Evolutionary conservation across 352 stramenopile species (phyloP), one percentile per base, ranked within the genome.

Genomic region (Phytophthora sojae): DNA sequence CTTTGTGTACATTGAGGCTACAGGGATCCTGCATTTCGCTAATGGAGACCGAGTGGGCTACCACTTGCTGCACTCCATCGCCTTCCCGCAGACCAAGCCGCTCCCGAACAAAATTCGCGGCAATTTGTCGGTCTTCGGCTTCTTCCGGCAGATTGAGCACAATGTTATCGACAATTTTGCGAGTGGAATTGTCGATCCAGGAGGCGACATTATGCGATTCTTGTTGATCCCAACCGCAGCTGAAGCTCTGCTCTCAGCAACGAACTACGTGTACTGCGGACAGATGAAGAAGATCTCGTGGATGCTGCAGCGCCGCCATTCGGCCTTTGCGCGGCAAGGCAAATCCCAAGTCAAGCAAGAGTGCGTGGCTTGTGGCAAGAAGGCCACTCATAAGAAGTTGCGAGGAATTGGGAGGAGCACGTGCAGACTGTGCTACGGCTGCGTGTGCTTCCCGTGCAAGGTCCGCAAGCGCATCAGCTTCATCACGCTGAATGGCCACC

Each of bases 251-350:
- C 52, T 84, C 12, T 77, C 77, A 1, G 53, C 64, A 2, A 72
- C 59, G 4, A 60, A 73, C 3, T 76, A 78, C 67, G 73, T 83
- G 19, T 66, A 83, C 29, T 88, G 78, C 35, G 76, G 73, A 11
- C 71, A 84, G 14, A 83, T 83, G 78, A 83, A 82, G 78, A 83
- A 82, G 54, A 70, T 87, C 3, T 70, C 76, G 54, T 86, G 79
- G 80, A 69, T 72, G 57, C 25, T 76, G 17, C 52, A 78, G n/a
- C 56, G 35, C 23, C 64, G 37, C 32, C 64, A 62, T 19, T 67
- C 57, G 5, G 8, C 58, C 1, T 59, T 62, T 19, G 23, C 35
- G 21, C 47, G 52, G 37, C 45, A 68, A 29, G 57, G 49, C 15
- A 26, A 63, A 63, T n/a, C 23, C 9, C 14, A 45, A 52, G 35